Evolutionary conservation across 345 rosid genomes (phyloP).

Genomic region (Sonneratia caseolaris): DNA sequence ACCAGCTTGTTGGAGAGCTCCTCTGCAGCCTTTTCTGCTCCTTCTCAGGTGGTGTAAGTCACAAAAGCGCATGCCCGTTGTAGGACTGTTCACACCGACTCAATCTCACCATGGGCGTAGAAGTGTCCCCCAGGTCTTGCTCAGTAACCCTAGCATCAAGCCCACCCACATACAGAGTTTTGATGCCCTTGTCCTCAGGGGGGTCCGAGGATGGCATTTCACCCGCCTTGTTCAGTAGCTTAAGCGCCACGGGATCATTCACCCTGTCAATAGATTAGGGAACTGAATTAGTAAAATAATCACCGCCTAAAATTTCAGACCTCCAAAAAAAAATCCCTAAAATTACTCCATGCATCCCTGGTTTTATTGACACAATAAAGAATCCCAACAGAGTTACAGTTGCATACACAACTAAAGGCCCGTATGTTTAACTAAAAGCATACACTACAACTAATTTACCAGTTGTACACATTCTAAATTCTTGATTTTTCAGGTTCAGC

Average conservation of each 20-base stretch:
- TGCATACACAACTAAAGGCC: no score
- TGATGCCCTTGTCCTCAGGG: conserved; percentile 84
- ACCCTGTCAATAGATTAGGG: conserved; percentile 37
- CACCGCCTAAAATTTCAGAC: not conserved
- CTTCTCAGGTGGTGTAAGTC: conserved; percentile 90
- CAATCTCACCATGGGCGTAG: conserved; percentile 88
- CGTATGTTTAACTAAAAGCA: no score
- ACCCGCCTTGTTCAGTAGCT: conserved; percentile 89
- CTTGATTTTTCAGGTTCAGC: not conserved
- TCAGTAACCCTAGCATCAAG: conserved; percentile 74
- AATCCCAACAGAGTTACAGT: not conserved
- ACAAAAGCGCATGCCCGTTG: conserved; percentile 90
- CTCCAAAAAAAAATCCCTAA: not conserved
- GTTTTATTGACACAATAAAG: not conserved
- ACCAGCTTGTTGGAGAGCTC: conserved; percentile 86
- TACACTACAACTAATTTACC: no score
- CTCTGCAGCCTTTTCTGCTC: conserved; percentile 91
- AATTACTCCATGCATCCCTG: not conserved
- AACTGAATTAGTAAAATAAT: not conserved
- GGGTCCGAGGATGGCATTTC: conserved; percentile 92
- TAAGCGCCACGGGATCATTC: conserved; percentile 92
- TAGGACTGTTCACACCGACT: conserved; percentile 70
- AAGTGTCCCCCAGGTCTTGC: conserved; percentile 87
- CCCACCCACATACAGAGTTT: conserved; percentile 85
- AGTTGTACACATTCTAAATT: not conserved